Conservation (phyloP, 768 basidiomycete species). For the Daedaleopsis sinensis region DNA sequence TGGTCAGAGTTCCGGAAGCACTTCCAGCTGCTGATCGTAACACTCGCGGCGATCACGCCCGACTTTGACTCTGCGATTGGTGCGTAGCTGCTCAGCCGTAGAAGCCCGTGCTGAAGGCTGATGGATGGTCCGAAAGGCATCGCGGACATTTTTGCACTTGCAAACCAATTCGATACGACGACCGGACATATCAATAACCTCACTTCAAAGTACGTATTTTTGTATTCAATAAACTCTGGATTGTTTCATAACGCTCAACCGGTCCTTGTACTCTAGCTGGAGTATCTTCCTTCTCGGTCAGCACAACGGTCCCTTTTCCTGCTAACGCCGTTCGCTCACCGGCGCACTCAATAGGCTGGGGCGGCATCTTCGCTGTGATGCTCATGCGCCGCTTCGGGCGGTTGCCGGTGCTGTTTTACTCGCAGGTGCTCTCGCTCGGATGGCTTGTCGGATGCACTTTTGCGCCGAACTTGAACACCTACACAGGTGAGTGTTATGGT, state of each 20-base stretch:
- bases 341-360: conserved; percentile 46
- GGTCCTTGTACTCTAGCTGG: conserved; percentile 45
- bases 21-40: conserved; percentile 60
- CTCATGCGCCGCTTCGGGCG: conserved; percentile 65
- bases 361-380: conserved; percentile 65
- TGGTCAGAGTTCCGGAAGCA: conserved; percentile 59
- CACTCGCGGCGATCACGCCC: conserved; percentile 65
- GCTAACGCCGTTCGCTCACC: neutral
- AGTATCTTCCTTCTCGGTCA: conserved; percentile 64
- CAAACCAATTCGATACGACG: conserved; percentile 55
- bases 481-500: conserved; percentile 45
- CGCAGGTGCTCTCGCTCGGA: conserved; percentile 57
- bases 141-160: conserved; percentile 62
- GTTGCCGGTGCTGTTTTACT: conserved; percentile 73
- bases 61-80: conserved; percentile 72
- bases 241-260: neutral
- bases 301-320: neutral
- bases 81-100: conserved; percentile 23
- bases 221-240: neutral
- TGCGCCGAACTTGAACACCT: conserved; percentile 57
- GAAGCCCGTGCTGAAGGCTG: neutral
- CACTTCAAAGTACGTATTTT: conserved; percentile 47
- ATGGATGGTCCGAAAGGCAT: conserved; percentile 45
- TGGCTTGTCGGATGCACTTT: conserved; percentile 64
- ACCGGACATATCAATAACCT: conserved; percentile 61